phyloP scores from a whole-genome alignment of 805 yeast species.

The Candida multigemmis region DNA sequence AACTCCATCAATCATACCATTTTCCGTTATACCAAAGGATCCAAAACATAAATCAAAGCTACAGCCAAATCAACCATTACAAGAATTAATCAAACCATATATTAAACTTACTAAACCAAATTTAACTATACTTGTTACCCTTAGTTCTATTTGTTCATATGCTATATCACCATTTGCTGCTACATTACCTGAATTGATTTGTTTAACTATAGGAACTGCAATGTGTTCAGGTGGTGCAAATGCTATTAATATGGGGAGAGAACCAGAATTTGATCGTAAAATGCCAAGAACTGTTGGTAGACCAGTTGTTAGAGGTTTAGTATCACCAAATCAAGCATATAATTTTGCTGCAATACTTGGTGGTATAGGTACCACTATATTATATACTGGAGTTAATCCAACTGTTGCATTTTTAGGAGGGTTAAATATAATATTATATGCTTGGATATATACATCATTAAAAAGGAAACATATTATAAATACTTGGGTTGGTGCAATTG shows the following conservation, averaged over 20 bases:
- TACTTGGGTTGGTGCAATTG: slow-evolving; percentile 99
- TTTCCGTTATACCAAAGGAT: slow-evolving; percentile 40
- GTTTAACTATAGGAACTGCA: slow-evolving; percentile 77
- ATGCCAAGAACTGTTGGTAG: slow-evolving; percentile 86
- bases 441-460: slow-evolving; percentile 86
- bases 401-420: slow-evolving; percentile 78
- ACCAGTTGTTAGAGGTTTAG: slow-evolving; percentile 81
- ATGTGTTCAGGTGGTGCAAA: slow-evolving; percentile 90
- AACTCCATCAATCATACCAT: slow-evolving; percentile 38
- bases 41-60: neutral
- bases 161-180: slow-evolving; percentile 85
- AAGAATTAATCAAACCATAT: slow-evolving; percentile 48
- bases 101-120: slow-evolving; percentile 85
- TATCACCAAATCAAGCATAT: slow-evolving; percentile 72
- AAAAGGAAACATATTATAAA: slow-evolving; percentile 79
- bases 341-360: slow-evolving; percentile 74
- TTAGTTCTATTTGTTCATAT: slow-evolving; percentile 88
- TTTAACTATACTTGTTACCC: slow-evolving; percentile 76
- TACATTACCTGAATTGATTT: slow-evolving; percentile 58
- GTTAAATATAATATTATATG: slow-evolving; percentile 70
- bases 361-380: slow-evolving; percentile 53
- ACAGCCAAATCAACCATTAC: slow-evolving; percentile 11
- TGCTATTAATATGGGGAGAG: slow-evolving; percentile 95
- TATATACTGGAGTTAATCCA: slow-evolving; percentile 78
- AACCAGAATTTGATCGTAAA: slow-evolving; percentile 76